These are phyloP conservation scores for Solidago caesia DNA, from an alignment of 129 eudicot genomes.

Conservation along the genomic window DNA sequence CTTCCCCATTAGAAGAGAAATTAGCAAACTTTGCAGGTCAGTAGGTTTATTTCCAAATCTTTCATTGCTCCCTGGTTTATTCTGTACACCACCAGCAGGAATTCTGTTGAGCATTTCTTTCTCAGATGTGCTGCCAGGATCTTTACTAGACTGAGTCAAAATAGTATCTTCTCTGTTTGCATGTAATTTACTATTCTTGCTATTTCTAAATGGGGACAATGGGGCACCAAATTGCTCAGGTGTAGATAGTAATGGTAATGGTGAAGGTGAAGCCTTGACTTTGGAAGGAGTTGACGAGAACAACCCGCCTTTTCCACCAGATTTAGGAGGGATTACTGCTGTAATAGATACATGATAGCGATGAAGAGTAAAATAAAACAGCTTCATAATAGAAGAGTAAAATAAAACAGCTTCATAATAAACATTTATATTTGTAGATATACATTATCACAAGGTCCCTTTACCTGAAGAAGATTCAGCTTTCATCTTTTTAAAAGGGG, in stretches of 20 bases:
- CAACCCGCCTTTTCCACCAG: constrained; percentile 58
- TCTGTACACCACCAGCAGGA: constrained; percentile 30
- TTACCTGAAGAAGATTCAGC: constrained; percentile 77
- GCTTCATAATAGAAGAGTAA: constrained; percentile 5
- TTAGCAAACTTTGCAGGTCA: constrained; percentile 56
- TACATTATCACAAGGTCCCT: not conserved
- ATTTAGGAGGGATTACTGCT: constrained; percentile 61
- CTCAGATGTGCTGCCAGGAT: constrained; percentile 51
- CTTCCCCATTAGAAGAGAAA: constrained; percentile 63
- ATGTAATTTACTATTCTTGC: constrained; percentile 47
- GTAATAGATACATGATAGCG: constrained; percentile 21
- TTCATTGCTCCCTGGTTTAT: constrained; percentile 39
- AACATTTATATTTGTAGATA: constrained; percentile 4
- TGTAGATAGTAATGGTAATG: constrained; percentile 67
- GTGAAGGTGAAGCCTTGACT: constrained; percentile 71
- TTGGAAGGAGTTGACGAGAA: constrained; percentile 54
- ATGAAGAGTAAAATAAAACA: constrained; percentile 19
- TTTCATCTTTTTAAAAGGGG: constrained; percentile 73
- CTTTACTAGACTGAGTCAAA: constrained; percentile 45
- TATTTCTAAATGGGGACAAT: constrained; percentile 60
- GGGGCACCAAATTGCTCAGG: constrained; percentile 54
- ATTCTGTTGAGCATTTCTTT: constrained; percentile 48
- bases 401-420: constrained; percentile 7
- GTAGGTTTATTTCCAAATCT: constrained; percentile 43
- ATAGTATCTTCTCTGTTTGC: constrained; percentile 39